Conservation (phyloP, 2,329 filamentous ascomycete species). For the Didymellaceae sp. region DNA sequence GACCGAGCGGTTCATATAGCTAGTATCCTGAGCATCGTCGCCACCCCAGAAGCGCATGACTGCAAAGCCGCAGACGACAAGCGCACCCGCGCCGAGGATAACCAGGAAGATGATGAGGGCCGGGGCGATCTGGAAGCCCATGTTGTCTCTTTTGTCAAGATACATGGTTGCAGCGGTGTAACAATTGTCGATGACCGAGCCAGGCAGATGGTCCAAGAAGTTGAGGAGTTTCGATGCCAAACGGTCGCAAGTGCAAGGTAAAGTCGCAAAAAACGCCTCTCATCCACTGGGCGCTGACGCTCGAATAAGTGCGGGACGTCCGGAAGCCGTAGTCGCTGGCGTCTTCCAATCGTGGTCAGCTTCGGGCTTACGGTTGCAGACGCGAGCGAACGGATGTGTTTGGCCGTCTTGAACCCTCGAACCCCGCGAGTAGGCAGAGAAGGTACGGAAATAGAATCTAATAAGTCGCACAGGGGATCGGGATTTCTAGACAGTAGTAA, state of each 20-base stretch:
- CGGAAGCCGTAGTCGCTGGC: conserved; percentile 4
- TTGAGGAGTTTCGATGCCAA: not conserved
- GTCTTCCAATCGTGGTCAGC: conserved; percentile 3
- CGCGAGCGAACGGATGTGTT: not conserved
- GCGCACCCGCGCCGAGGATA: conserved; percentile 33
- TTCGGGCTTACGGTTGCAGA: conserved; percentile 12
- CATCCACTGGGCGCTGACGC: not conserved
- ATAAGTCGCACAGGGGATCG: not conserved
- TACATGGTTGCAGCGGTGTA: conserved; percentile 16
- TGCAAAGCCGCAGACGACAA: conserved; percentile 32
- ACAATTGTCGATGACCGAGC: not conserved
- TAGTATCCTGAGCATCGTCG: conserved; percentile 10
- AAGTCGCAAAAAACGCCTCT: conserved; percentile 1
- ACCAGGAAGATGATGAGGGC: conserved; percentile 38
- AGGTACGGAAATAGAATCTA: not conserved
- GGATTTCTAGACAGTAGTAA: too few species aligned
- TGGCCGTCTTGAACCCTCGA: not conserved
- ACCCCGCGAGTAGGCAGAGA: too few species aligned
- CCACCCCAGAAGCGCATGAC: conserved; percentile 28
- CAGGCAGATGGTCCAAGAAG: not conserved
- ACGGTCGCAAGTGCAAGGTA: conserved; percentile 1
- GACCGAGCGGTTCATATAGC: conserved; percentile 18
- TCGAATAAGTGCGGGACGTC: conserved; percentile 10
- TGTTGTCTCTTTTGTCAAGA: conserved; percentile 34
- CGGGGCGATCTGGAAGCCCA: conserved; percentile 36